Conservation (phyloP, 148 eudicot genomes). For the Silene latifolia region DNA sequence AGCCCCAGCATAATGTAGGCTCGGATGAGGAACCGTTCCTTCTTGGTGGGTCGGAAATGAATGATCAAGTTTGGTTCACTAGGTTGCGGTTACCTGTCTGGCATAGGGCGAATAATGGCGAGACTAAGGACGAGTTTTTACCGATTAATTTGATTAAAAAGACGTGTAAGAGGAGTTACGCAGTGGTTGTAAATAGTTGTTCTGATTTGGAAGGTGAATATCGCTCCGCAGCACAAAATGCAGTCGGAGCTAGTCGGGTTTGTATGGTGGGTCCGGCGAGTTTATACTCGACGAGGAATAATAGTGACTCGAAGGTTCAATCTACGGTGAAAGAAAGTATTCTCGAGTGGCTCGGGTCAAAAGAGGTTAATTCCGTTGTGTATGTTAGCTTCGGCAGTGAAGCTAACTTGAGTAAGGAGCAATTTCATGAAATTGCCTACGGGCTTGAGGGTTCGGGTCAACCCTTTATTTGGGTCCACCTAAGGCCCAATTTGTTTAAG, state of each 20-base stretch:
- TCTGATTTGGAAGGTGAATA: background rate
- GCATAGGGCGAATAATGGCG: background rate
- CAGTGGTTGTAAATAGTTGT: background rate
- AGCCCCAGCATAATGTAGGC: background rate
- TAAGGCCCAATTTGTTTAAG: conserved; percentile 1
- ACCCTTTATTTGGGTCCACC: background rate
- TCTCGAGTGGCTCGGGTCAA: background rate
- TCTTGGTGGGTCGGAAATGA: background rate
- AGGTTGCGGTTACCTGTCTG: background rate
- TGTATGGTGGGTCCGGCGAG: conserved; percentile 8
- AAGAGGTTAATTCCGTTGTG: background rate
- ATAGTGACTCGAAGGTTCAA: background rate
- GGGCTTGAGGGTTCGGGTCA: conserved; percentile 17
- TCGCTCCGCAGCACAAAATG: background rate
- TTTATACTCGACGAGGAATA: background rate
- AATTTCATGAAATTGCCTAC: conserved; percentile 6
- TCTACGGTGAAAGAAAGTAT: background rate
- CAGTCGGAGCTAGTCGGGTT: conserved; percentile 1
- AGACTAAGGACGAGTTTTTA: background rate
- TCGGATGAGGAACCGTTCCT: background rate
- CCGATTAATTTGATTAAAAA: conserved; percentile 2
- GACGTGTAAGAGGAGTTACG: background rate
- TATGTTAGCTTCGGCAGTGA: conserved; percentile 14
- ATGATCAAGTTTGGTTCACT: background rate
- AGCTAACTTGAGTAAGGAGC: conserved; percentile 8